Conservation (phyloP, 257 asterid species). For the Prunella vulgaris region DNA sequence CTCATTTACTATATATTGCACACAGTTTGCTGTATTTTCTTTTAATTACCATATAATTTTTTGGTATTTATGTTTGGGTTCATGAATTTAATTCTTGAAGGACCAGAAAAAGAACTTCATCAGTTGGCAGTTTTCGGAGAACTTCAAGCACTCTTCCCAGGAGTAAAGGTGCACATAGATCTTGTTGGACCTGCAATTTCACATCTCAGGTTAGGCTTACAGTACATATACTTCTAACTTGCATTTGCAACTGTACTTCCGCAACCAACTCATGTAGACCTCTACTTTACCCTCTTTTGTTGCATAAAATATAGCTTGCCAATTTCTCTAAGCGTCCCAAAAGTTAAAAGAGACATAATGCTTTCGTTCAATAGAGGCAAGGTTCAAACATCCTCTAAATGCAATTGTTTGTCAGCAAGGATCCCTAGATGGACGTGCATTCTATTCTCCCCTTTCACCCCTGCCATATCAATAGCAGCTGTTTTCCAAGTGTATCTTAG, state of each 20-base stretch:
- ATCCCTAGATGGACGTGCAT: neutral
- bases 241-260: constrained; percentile 16
- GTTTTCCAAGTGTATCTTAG: neutral
- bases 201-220: constrained; percentile 44
- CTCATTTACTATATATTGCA: neutral
- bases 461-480: no score
- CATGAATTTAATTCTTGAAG: constrained; percentile 35
- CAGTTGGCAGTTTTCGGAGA: constrained; percentile 80
- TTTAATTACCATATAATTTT: neutral
- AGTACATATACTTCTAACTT: constrained; percentile 1
- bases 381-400: neutral
- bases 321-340: neutral
- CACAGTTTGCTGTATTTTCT: neutral
- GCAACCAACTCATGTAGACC: neutral
- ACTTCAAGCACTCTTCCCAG: constrained; percentile 74
- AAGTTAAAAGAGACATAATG: neutral
- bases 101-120: constrained; percentile 86
- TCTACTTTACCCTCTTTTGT: neutral
- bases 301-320: neutral
- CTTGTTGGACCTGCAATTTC: constrained; percentile 86
- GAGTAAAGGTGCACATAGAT: constrained; percentile 52
- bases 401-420: neutral
- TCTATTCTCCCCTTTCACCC: neutral
- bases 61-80: constrained; percentile 20
- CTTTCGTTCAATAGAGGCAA: neutral